Base-by-base conservation (phyloP, 228 moss, liverwort and hornwort species). In the Sphagnum magellanicum region DNA sequence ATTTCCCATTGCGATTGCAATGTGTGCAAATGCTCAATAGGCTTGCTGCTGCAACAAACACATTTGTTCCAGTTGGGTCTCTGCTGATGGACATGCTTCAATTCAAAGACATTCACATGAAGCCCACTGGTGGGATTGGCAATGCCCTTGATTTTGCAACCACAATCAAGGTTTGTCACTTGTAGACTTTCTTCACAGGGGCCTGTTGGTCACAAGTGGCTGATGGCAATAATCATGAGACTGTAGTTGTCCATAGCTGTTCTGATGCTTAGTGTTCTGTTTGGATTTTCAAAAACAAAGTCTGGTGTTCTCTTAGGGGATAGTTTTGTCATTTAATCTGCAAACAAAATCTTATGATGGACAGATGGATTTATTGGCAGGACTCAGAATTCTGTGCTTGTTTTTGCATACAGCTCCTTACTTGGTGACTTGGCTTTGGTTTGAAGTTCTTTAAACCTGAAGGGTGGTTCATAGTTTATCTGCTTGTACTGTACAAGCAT, bases 41-140 rank as follows among this genome's bases (percentile, higher is more conserved):
- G 70, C 89, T 94, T 16, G 67, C 84, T 50, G 79, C 71, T 65
- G 78, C 91, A 49, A 90, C 87, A 3, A 78, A 78, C 69, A 72
- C 79, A 11, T 94, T 91, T 66, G 84, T 81, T 72, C 92, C 94
- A 73, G 79, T 92, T 55, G 81, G 92, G 5, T 83, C 98, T 14
- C 76, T 94, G 52, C 90, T 98, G 5, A 72, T 98, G 74, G 98
- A 98, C 59, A 94, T 98, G 91, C 76, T 98, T 13, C 87, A 92
- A 65, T 94, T 92, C 64, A 98, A 88, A 70, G 98, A 98, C 77
- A 85, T 98, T 59, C 87, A 85, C 71, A 90, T 86, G 87, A 70
- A 87, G 49, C 93, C 98, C 46, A 90, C 94, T n/a, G 98, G 92
- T 6, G 98, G 98, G 57, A 73, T 86, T n/a, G 98, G 98, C 65